A percentile compares a stretch with the other conserved stretches of the same genome.
Evolutionary conservation across 1,139 yeast species (phyloP).

Genomic region (Saccharomyces hybrid): DNA sequence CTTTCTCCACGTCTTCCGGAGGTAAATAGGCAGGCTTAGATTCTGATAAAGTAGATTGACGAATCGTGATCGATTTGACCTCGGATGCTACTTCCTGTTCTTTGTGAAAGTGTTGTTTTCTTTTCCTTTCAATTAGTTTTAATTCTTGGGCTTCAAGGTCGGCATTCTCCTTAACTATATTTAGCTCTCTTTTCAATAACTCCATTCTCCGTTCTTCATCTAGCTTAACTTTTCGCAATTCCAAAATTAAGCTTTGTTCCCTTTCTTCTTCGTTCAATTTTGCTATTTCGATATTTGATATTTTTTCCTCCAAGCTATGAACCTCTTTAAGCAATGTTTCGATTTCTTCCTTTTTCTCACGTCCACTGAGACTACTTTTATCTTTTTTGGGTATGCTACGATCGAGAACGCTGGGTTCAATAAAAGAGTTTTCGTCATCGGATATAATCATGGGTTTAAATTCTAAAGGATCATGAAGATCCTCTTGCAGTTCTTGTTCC

Average conservation of each 20-base stretch:
- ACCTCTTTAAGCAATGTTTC: neutral
- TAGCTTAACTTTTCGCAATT: neutral
- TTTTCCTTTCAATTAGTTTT: neutral
- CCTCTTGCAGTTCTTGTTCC: slow-evolving; percentile 8
- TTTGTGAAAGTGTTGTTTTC: neutral
- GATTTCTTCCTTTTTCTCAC: neutral
- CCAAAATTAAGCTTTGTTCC: neutral
- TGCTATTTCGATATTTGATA: neutral
- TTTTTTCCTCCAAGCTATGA: neutral
- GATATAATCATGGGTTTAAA: neutral
- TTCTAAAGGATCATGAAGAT: neutral
- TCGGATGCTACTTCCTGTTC: neutral
- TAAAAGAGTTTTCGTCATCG: neutral
- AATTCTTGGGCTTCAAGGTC: neutral
- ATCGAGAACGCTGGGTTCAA: neutral
- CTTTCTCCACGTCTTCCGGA: neutral
- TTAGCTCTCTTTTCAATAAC: neutral
- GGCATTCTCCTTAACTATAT: neutral
- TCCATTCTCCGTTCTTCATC: neutral
- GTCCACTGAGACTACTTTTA: neutral
- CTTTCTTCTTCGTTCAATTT: neutral
- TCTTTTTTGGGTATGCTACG: neutral
- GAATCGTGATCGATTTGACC: neutral
- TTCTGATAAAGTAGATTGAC: neutral
- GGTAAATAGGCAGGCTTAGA: neutral